Percentiles rank a stretch among this genome's conserved stretches.
Conservation (phyloP, 2,329 filamentous ascomycete species). For the Ceratocystis huliohia region DNA sequence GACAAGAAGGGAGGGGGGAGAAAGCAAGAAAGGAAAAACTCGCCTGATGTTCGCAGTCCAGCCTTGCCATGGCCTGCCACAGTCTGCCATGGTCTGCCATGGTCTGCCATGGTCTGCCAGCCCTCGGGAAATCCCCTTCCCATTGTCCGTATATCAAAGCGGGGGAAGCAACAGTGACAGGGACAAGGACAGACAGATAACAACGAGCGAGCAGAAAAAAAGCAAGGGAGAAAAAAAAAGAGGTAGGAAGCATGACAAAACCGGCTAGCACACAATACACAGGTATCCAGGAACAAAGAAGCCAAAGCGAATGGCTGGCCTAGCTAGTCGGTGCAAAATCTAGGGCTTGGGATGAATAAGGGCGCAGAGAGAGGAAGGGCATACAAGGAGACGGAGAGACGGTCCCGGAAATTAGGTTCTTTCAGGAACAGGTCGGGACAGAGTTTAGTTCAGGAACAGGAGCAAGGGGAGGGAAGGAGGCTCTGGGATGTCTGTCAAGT, state of each 20-base stretch:
- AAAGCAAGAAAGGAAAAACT: not conserved
- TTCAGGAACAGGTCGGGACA: conserved; percentile 4
- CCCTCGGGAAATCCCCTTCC: not conserved
- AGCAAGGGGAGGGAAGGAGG: not conserved
- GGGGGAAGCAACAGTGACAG: not conserved
- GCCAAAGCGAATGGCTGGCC: not conserved
- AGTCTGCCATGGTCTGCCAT: not conserved
- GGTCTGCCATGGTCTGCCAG: not conserved
- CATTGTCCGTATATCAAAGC: not conserved
- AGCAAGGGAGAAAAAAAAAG: not conserved
- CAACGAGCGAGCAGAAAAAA: too few species aligned
- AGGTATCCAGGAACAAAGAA: too few species aligned
- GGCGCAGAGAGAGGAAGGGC: not conserved
- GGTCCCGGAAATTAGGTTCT: conserved; percentile 4
- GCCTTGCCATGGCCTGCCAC: not conserved
- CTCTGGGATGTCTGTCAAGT: not conserved
- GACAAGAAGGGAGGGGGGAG: not conserved
- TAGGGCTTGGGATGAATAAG: not conserved
- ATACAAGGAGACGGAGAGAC: not conserved
- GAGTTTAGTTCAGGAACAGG: not conserved
- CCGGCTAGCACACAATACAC: not conserved
- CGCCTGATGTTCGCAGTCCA: not conserved
- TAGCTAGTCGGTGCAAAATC: not conserved
- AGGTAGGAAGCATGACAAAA: not conserved
- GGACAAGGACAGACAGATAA: not conserved